A percentile compares a stretch with the other conserved stretches of the same genome.
Evolutionary conservation across 148 eudicot species (phyloP).

Genomic region (Gaultheria prostrata): DNA sequence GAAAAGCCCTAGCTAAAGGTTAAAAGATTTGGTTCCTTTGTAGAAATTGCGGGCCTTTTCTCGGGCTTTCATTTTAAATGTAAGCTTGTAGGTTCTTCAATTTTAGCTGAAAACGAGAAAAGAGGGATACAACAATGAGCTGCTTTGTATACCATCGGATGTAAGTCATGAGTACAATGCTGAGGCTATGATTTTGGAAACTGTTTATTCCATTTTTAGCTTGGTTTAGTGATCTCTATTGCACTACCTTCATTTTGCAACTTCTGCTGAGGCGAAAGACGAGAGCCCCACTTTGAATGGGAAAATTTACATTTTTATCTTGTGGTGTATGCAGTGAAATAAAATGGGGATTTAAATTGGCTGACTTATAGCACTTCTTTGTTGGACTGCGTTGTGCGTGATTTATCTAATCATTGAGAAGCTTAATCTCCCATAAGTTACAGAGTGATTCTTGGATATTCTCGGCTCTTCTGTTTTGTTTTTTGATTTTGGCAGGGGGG

Average conservation of each 20-base stretch:
- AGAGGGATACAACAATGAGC: not conserved
- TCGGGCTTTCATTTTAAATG: not conserved
- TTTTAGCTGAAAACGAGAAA: not conserved
- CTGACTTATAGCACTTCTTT: not conserved
- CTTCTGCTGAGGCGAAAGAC: not conserved
- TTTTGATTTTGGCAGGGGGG: not conserved
- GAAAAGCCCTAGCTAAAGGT: not conserved
- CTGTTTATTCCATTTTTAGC: not conserved
- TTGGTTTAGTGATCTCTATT: not conserved
- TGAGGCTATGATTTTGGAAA: not conserved
- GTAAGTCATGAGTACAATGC: not conserved
- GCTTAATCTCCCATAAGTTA: not conserved
- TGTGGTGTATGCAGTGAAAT: not conserved
- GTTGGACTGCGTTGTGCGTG: not conserved
- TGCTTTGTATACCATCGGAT: constrained; percentile 2
- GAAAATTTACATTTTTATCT: not conserved
- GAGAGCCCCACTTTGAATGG: not conserved
- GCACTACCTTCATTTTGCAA: not conserved
- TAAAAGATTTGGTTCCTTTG: not conserved
- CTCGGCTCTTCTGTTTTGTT: not conserved
- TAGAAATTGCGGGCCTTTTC: not conserved
- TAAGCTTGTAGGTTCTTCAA: constrained; percentile 6
- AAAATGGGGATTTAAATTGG: not conserved
- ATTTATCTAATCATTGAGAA: not conserved
- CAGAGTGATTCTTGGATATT: not conserved